These are phyloP conservation scores for Picochlorum sp. DNA, from an alignment of 139 green algal genomes.

Conservation along the genomic window DNA sequence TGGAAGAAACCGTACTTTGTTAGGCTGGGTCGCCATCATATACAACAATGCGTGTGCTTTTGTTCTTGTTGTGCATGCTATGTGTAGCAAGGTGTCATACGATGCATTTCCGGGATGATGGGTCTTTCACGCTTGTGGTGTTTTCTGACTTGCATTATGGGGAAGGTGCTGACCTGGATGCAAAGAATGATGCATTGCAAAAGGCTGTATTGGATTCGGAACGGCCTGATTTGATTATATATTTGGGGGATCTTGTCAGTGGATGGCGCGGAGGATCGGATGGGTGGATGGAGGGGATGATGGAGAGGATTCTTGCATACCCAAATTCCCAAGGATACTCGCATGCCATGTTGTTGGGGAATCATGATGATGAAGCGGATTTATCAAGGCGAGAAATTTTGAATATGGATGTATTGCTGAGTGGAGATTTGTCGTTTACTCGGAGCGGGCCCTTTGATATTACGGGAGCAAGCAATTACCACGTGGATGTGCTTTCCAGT, in stretches of 20 bases:
- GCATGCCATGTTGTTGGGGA: constrained; percentile 29
- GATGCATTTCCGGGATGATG: constrained; percentile 13
- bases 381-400: constrained; percentile 22
- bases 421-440: constrained; percentile 11
- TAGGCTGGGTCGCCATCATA: too few species aligned
- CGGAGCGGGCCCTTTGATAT: constrained; percentile 10
- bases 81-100: not conserved
- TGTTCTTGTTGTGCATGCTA: too few species aligned
- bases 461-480: constrained; percentile 28
- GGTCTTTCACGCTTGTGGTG: constrained; percentile 27
- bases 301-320: constrained; percentile 20
- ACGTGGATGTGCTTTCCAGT: constrained; percentile 20
- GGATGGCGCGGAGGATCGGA: constrained; percentile 16
- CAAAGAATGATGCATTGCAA: not conserved
- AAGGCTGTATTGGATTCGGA: constrained; percentile 9
- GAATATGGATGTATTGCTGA: constrained; percentile 8
- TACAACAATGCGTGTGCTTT: not conserved
- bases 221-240: constrained; percentile 26
- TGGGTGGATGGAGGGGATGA: constrained; percentile 19
- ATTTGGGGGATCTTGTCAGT: constrained; percentile 32
- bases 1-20: not conserved
- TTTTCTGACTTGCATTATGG: constrained; percentile 38
- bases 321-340: constrained; percentile 7
- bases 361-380: constrained; percentile 34
- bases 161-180: constrained; percentile 5